phyloP scores from a whole-genome alignment of 2,329 filamentous ascomycete species.

The Pseudodiploospora longispora region DNA sequence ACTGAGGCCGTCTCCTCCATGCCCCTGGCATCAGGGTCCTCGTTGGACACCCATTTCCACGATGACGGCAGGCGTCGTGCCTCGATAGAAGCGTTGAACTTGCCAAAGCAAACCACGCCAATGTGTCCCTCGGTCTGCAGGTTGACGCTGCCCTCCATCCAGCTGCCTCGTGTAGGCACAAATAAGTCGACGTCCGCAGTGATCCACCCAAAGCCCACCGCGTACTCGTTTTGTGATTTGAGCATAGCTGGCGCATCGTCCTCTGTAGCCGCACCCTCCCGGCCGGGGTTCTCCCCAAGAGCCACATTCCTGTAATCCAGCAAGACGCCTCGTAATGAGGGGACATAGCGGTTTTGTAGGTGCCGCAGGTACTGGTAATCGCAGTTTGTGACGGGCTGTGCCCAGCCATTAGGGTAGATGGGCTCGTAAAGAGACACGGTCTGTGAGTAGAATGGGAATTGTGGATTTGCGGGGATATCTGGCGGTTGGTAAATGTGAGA shows the following conservation, averaged over 20 bases:
- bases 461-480: constrained; percentile 31
- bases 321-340: constrained; percentile 64
- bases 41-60: constrained; percentile 72
- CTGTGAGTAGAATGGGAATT: constrained; percentile 69
- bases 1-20: constrained; percentile 36
- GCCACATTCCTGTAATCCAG: constrained; percentile 64
- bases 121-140: constrained; percentile 84
- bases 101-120: constrained; percentile 80
- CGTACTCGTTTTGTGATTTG: constrained; percentile 67
- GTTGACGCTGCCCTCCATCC: constrained; percentile 74
- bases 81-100: constrained; percentile 86
- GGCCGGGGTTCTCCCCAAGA: constrained; percentile 52
- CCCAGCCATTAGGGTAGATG: constrained; percentile 62
- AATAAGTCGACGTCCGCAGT: constrained; percentile 83
- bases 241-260: constrained; percentile 40
- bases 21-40: constrained; percentile 27
- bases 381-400: constrained; percentile 60
- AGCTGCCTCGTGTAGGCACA: constrained; percentile 62
- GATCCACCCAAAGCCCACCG: constrained; percentile 78
- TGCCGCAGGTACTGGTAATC: constrained; percentile 69
- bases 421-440: constrained; percentile 75
- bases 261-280: constrained; percentile 36
- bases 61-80: constrained; percentile 62
- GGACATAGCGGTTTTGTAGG: constrained; percentile 68
- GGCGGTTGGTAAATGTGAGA: constrained; percentile 29